Base-by-base conservation (phyloP, 257 asterid genomes). In the Nicotiana sylvestris region DNA sequence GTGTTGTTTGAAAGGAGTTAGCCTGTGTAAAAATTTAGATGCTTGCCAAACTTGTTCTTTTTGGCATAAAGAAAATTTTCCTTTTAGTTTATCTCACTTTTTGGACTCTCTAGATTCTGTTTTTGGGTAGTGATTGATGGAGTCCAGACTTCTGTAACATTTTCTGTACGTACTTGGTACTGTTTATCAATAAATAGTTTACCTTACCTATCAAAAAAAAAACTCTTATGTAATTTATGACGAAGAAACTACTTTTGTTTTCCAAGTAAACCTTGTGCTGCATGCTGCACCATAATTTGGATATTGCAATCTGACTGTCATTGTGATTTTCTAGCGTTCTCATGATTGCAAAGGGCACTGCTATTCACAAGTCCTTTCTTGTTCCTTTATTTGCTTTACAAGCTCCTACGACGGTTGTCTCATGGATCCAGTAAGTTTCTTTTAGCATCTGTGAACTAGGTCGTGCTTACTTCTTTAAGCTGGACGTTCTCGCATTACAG, bases 321-420 rank as follows among this genome's bases (percentile, higher is more conserved):
- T 15, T 15, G 58, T 21, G 16, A 21, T 76, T 76, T 29, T 76
- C 12, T 53, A 76, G 80, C 86, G 88, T 94, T 83, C 91, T 96
- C 80, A 93, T 94, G 98, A 83, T 96, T 80, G 92, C 86, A 11
- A 91, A 30, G 87, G 99, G 98, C 69, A 94, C 98, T 85, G 91
- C 93, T 70, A 93, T 94, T 81, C 97, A 87, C 64, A 93, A 91
- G 89, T 88, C 98, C 30, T 93, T 96, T 87, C 98, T 96, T 81
- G 98, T 87, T 78, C 98, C 98, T 82, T 88, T 96, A 30, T 92
- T 96, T 78, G 97, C 87, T 43, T 86, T 96, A 53, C 96, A 88
- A 90, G 98, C 99, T 78, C 99, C 98, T 57, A 87, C 85, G 81
- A 85, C 70, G 89, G 68, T 96, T 15, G 86, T 92, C 90, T 83